Percentiles rank a stretch among this genome's conserved stretches.
Evolutionary conservation across 768 basidiomycete genomes (phyloP).

Genomic region (Neoboletus magnificus): DNA sequence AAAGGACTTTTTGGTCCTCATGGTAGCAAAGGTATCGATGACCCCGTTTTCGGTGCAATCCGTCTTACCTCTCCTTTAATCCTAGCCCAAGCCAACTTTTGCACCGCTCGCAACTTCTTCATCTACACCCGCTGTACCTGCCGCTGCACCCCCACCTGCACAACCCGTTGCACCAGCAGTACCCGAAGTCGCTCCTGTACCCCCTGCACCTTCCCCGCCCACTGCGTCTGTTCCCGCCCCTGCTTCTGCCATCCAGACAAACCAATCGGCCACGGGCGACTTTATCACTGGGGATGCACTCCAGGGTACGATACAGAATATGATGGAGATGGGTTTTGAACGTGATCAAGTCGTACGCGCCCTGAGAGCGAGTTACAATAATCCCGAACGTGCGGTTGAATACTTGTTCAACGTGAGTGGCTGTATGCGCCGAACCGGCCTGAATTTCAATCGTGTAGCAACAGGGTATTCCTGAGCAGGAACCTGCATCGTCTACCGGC

Average conservation of each 20-base stretch:
- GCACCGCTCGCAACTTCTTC: slow-evolving; percentile 24
- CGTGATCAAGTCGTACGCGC: slow-evolving; percentile 82
- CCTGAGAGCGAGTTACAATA: slow-evolving; percentile 92
- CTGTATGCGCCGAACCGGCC: neutral
- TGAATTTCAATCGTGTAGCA: slow-evolving; percentile 8
- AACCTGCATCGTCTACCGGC: slow-evolving; percentile 39
- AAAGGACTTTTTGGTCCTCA: slow-evolving; percentile 98
- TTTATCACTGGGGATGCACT: slow-evolving; percentile 79
- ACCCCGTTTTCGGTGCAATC: neutral
- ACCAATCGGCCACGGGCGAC: slow-evolving; percentile 42
- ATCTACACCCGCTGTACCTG: slow-evolving; percentile 19
- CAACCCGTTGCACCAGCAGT: slow-evolving; percentile 28
- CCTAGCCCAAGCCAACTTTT: slow-evolving; percentile 53
- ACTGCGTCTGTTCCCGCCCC: slow-evolving; percentile 31
- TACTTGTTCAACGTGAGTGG: slow-evolving; percentile 85
- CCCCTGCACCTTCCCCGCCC: slow-evolving; percentile 35
- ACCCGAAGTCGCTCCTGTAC: slow-evolving; percentile 30
- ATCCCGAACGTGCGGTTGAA: slow-evolving; percentile 97
- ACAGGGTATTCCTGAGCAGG: slow-evolving; percentile 71
- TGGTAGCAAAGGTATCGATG: slow-evolving; percentile 85
- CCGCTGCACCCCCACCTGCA: slow-evolving; percentile 14
- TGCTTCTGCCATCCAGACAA: slow-evolving; percentile 26
- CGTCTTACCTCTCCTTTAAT: slow-evolving; percentile 2
- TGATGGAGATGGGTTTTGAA: slow-evolving; percentile 94
- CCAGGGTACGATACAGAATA: slow-evolving; percentile 73